These are phyloP conservation scores for Penicillium pancosmium DNA, from an alignment of 495 filamentous ascomycete genomes.

Conservation along the genomic window DNA sequence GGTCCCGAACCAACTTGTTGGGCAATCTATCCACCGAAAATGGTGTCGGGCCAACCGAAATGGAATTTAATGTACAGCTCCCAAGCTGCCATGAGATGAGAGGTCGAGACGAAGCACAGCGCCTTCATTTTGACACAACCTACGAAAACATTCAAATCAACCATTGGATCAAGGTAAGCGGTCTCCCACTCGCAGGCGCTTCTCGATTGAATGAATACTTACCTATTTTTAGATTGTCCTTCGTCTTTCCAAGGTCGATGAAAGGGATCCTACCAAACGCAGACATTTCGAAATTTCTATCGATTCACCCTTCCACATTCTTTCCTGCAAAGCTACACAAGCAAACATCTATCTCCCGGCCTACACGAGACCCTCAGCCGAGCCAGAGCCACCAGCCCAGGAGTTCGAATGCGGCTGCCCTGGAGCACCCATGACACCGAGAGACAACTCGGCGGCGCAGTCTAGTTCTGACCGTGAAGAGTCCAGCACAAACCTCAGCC, in stretches of 20 bases:
- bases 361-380: slow-evolving; percentile 67
- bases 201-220: slow-evolving; percentile 6
- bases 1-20: slow-evolving; percentile 68
- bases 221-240: slow-evolving; percentile 75
- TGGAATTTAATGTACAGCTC: slow-evolving; percentile 95
- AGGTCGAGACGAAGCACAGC: slow-evolving; percentile 70
- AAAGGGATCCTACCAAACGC: slow-evolving; percentile 76
- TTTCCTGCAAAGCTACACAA: slow-evolving; percentile 90
- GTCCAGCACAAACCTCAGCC: slow-evolving; percentile 17
- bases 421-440: slow-evolving; percentile 54
- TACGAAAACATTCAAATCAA: slow-evolving; percentile 96
- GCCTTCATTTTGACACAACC: slow-evolving; percentile 90
- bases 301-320: slow-evolving; percentile 94
- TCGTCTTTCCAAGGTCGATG: slow-evolving; percentile 87
- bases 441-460: slow-evolving; percentile 45
- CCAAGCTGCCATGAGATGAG: slow-evolving; percentile 88
- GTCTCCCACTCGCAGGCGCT: slow-evolving; percentile 5
- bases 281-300: slow-evolving; percentile 99
- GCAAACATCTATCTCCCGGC: slow-evolving; percentile 88
- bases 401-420: slow-evolving; percentile 78
- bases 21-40: slow-evolving; percentile 73
- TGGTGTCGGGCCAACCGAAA: slow-evolving; percentile 84
- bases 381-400: slow-evolving; percentile 44
- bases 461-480: slow-evolving; percentile 34
- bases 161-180: slow-evolving; percentile 95